Evolutionary conservation across 495 filamentous ascomycete genomes (phyloP).

Genomic region (Extremus antarcticus): DNA sequence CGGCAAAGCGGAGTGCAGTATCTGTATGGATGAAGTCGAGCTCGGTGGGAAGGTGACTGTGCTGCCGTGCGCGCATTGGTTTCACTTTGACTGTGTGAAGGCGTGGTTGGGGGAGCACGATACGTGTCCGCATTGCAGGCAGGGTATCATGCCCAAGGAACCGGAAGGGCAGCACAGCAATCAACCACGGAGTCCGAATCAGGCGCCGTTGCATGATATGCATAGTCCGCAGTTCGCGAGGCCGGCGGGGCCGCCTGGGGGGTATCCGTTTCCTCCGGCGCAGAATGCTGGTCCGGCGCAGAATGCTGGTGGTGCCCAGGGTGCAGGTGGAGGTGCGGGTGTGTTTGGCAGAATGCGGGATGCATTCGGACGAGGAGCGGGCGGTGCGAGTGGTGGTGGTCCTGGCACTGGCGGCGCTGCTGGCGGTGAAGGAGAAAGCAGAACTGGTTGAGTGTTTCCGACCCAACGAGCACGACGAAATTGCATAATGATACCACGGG

Average conservation of each 20-base stretch:
- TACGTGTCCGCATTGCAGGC: constrained; percentile 80
- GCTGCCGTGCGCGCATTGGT: constrained; percentile 87
- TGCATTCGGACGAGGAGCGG: constrained; percentile 3
- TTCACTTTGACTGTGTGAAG: constrained; percentile 65
- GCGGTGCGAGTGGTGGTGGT: not conserved
- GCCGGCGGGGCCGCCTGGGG: constrained; percentile 7
- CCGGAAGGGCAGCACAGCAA: not conserved
- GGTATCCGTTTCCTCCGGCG: constrained; percentile 15
- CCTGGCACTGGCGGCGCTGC: not conserved
- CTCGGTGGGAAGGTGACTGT: constrained; percentile 64
- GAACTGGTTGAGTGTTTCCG: not conserved
- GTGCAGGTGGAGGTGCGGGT: not conserved
- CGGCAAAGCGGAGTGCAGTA: constrained; percentile 71
- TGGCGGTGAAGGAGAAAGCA: not conserved
- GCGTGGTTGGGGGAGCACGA: constrained; percentile 80
- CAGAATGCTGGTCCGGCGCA: constrained; percentile 3
- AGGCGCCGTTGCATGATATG: constrained; percentile 16
- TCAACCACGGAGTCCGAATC: not conserved
- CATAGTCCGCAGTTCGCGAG: constrained; percentile 2
- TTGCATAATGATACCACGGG: no score
- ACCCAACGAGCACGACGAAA: not conserved
- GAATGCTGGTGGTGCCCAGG: not conserved
- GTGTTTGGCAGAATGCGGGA: constrained; percentile 10
- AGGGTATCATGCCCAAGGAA: constrained; percentile 44
- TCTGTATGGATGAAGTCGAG: constrained; percentile 82